Conservation (phyloP, 371 early-diverging fungal species). For the Entomophthora muscae region DNA sequence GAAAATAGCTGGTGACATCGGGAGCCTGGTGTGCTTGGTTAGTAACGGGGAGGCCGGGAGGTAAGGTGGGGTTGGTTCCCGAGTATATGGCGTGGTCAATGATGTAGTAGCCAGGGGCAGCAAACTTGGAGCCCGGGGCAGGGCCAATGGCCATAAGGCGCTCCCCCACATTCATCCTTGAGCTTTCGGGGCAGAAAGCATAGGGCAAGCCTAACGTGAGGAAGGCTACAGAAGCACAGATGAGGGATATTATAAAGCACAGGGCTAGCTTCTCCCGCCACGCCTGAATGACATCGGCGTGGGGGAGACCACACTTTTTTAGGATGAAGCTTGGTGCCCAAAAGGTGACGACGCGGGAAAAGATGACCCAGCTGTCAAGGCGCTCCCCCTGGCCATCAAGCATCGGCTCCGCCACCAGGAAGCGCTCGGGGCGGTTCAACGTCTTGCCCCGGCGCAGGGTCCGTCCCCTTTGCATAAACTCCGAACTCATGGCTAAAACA, state of each 20-base stretch:
- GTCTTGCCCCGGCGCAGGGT: slow-evolving; percentile 55
- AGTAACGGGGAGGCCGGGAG: neutral
- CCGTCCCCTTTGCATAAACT: slow-evolving; percentile 22
- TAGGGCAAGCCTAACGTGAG: slow-evolving; percentile 34
- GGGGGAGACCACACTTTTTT: slow-evolving; percentile 21
- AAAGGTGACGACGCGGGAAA: slow-evolving; percentile 57
- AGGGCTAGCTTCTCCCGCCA: slow-evolving; percentile 85
- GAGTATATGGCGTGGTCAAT: neutral
- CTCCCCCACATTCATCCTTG: neutral
- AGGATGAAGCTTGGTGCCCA: slow-evolving; percentile 57
- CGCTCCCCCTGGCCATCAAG: slow-evolving; percentile 34
- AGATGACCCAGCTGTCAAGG: slow-evolving; percentile 49
- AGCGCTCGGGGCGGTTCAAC: slow-evolving; percentile 58
- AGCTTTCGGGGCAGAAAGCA: slow-evolving; percentile 25
- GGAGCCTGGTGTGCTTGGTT: slow-evolving; percentile 10
- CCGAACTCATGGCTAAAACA: neutral
- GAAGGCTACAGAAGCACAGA: slow-evolving; percentile 40
- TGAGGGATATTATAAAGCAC: slow-evolving; percentile 42
- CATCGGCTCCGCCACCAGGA: slow-evolving; percentile 47
- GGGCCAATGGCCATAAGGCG: neutral
- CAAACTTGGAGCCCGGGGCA: neutral
- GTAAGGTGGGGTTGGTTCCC: neutral
- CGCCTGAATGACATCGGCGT: slow-evolving; percentile 59
- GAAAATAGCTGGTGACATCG: slow-evolving; percentile 2
- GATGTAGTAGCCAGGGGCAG: slow-evolving; percentile 2